Percentiles rank a stretch among this genome's conserved stretches.
Evolutionary conservation across 2,329 filamentous ascomycete genomes (phyloP).

Genomic region (Phialemonium atrogriseum): DNA sequence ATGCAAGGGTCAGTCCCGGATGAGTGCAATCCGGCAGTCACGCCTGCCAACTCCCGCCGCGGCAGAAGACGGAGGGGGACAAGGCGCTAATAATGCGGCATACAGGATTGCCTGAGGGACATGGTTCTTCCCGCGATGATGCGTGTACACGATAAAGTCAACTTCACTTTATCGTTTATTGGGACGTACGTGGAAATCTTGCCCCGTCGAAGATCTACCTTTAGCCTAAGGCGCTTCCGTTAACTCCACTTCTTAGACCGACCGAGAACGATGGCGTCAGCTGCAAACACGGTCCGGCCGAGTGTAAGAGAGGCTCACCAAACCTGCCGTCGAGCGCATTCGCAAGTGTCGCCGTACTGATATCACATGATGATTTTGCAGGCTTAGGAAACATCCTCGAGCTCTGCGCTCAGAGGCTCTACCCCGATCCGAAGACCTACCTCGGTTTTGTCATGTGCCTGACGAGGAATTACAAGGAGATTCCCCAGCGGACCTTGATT

Average conservation of each 20-base stretch:
- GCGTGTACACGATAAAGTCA: conserved; percentile 69
- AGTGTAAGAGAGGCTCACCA: conserved; percentile 43
- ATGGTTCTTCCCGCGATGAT: conserved; percentile 85
- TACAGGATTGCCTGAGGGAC: conserved; percentile 64
- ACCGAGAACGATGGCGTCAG: conserved; percentile 73
- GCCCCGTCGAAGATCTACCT: neutral
- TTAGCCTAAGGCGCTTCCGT: conserved; percentile 4
- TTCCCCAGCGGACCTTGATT: conserved; percentile 71
- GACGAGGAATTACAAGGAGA: conserved; percentile 63
- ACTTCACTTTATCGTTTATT: conserved; percentile 88
- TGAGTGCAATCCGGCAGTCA: too few species aligned
- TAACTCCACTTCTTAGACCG: conserved; percentile 45
- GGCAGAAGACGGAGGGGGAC: neutral
- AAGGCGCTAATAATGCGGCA: conserved; percentile 1
- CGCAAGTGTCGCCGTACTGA: neutral
- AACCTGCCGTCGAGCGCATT: neutral
- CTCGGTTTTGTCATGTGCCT: conserved; percentile 94
- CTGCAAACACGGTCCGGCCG: conserved; percentile 81
- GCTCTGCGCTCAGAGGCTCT: conserved; percentile 77
- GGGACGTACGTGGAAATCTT: conserved; percentile 50
- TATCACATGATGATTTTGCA: conserved; percentile 12
- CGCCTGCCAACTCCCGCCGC: too few species aligned
- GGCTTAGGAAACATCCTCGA: conserved; percentile 88
- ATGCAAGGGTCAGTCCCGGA: conserved; percentile 57
- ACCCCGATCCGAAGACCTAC: conserved; percentile 77